Evolutionary conservation across 192 early-diverging fungal genomes (phyloP), one percentile per base, ranked within the genome.

Genomic region (Coemansia sp.): DNA sequence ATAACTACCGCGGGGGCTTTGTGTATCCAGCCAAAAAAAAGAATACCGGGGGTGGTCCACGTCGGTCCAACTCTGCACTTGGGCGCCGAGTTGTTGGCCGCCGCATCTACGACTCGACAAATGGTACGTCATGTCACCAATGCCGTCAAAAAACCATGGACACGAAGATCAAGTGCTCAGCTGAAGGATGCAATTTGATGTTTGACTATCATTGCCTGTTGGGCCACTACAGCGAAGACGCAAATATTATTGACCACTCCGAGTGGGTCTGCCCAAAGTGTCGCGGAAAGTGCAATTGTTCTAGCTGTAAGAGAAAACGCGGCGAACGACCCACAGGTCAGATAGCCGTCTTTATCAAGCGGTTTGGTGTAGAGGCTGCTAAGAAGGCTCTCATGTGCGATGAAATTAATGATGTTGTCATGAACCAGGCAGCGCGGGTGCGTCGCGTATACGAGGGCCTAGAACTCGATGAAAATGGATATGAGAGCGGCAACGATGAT

Each of bases 101-200:
- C 18, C 71, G 75, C 15, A 50, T 78, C 11, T 78, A 78, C 40
- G 75, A 78, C 63, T 70, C 80, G 15, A 27, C 33, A 11, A 24
- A 58, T 4, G 80, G 76, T 1, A 10, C n/a, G 3, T 74, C 80
- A 6, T 83, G 80, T 49, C 80, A 83, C 53, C 80, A 83, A 58
- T 83, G 80, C 66, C 72, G 80, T 27, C 80, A 83, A 64, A 83
- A 83, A 62, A 78, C 80, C 43, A 65, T 68, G 40, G 80, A 78
- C 39, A 3, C 40, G 24, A 75, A 79, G 65, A 76, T 82, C 27
- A 57, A 57, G 36, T 77, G 80, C 68, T 61, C 74, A 5, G 57
- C 46, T 38, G 36, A 62, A 5, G 33, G 44, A 16, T 83, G 80
- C 49, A 83, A 24, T 9, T 2, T 75, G 1, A 68, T 66, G 72